These are phyloP conservation scores for Apiospora malaysiana DNA, from an alignment of 2,329 filamentous ascomycete genomes.

Conservation along the genomic window DNA sequence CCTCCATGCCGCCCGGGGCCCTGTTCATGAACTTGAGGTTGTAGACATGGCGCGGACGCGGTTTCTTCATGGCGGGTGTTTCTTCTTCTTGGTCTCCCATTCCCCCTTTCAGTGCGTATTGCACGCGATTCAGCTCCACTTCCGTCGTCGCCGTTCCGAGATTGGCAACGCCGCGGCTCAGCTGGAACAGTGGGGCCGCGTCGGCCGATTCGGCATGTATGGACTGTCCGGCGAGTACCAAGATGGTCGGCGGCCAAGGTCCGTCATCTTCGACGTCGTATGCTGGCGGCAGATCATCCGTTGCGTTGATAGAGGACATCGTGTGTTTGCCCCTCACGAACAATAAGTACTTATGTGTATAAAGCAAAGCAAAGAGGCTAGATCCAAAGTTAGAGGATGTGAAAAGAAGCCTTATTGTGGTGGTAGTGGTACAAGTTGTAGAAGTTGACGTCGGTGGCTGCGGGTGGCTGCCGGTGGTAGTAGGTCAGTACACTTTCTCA, in stretches of 20 bases:
- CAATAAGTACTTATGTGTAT: too few relatives aligned
- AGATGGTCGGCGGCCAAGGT: neutral
- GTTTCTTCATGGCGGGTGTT: neutral
- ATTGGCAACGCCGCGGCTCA: neutral
- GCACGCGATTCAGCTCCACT: neutral
- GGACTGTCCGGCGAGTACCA: neutral
- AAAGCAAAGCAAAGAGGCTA: too few relatives aligned
- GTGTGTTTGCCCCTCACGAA: too few relatives aligned
- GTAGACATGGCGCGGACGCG: neutral
- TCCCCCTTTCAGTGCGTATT: neutral
- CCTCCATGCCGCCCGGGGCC: neutral
- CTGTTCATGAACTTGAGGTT: neutral
- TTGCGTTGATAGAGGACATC: neutral
- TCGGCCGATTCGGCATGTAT: neutral
- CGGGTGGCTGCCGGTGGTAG: too few relatives aligned
- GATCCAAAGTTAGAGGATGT: too few relatives aligned
- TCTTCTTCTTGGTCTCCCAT: neutral
- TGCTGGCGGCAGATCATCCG: neutral
- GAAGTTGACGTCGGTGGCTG: too few relatives aligned
- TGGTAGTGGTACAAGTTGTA: too few relatives aligned
- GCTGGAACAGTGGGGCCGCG: neutral
- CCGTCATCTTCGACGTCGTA: neutral
- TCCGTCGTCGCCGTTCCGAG: neutral
- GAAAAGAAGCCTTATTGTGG: too few relatives aligned
- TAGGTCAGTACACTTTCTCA: too few relatives aligned